These are phyloP conservation scores for Brassica hybrid DNA, from an alignment of 441 rosid species.

Conservation along the genomic window DNA sequence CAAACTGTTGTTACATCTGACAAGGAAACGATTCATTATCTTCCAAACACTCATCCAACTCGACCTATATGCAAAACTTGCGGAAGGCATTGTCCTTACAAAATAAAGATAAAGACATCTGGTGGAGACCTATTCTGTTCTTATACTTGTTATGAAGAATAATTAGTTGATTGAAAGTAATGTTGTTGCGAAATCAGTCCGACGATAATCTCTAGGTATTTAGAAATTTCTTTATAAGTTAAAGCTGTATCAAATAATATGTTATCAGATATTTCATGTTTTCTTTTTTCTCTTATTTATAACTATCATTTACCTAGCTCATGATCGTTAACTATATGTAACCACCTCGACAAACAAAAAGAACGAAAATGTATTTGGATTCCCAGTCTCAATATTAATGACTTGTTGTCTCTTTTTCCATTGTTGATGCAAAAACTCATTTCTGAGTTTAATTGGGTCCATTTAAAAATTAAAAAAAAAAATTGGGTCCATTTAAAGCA, in stretches of 20 bases:
- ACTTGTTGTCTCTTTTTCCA: neutral
- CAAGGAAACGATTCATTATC: neutral
- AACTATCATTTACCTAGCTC: neutral
- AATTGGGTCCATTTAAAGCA: neutral
- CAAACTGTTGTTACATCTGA: neutral
- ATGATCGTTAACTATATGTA: neutral
- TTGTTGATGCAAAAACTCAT: neutral
- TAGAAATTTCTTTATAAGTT: neutral
- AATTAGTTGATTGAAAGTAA: neutral
- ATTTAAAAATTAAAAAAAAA: neutral
- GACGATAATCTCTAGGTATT: neutral
- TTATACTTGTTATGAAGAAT: neutral
- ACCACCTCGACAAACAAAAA: neutral
- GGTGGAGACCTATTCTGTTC: neutral
- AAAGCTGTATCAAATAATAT: neutral
- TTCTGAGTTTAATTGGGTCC: neutral
- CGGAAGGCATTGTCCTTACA: neutral
- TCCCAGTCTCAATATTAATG: neutral
- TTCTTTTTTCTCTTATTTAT: no score
- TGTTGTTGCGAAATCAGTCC: neutral
- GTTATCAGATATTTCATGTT: neutral
- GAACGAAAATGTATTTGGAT: neutral
- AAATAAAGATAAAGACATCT: neutral
- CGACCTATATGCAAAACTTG: slow-evolving; percentile 17
- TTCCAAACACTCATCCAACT: neutral